Conservation (phyloP, 148 eudicot genomes). For the Amaranthus hypochondriacus region DNA sequence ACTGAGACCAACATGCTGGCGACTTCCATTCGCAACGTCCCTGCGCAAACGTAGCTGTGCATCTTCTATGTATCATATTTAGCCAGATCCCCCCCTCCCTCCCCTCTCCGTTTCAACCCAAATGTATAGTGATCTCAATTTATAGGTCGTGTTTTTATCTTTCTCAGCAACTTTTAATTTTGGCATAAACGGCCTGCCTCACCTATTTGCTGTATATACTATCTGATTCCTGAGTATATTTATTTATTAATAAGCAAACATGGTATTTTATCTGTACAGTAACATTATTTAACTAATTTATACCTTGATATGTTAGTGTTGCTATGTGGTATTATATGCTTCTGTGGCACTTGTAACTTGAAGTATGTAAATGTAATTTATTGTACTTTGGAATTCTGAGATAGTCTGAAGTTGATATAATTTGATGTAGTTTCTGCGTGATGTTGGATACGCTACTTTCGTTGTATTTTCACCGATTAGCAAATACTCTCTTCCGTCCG, state of each 20-base stretch:
- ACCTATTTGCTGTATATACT: slow-evolving; percentile 26
- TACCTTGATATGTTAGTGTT: background rate
- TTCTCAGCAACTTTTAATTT: slow-evolving; percentile 4
- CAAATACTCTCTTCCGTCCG: no score
- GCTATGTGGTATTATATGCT: background rate
- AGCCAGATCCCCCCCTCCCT: slow-evolving; percentile 5
- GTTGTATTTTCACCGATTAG: no score
- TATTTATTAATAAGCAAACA: slow-evolving; percentile 23
- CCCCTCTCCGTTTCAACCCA: background rate
- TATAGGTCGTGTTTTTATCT: slow-evolving; percentile 18
- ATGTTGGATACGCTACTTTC: no score
- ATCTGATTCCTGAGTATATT: slow-evolving; percentile 6
- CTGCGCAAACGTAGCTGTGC: background rate
- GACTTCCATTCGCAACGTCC: slow-evolving; percentile 9
- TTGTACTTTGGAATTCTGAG: background rate
- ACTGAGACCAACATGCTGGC: slow-evolving; percentile 25
- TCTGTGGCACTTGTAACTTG: background rate
- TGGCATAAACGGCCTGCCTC: slow-evolving; percentile 15
- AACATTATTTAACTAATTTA: background rate
- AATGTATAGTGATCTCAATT: slow-evolving; percentile 28
- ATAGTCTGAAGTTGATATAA: background rate
- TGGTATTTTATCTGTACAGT: slow-evolving; percentile 24
- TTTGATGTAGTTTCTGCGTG: no score
- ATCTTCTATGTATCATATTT: slow-evolving; percentile 29
- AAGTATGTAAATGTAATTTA: slow-evolving; percentile 10